phyloP scores from a whole-genome alignment of 495 filamentous ascomycete species.

The Aspergillus campestris region DNA sequence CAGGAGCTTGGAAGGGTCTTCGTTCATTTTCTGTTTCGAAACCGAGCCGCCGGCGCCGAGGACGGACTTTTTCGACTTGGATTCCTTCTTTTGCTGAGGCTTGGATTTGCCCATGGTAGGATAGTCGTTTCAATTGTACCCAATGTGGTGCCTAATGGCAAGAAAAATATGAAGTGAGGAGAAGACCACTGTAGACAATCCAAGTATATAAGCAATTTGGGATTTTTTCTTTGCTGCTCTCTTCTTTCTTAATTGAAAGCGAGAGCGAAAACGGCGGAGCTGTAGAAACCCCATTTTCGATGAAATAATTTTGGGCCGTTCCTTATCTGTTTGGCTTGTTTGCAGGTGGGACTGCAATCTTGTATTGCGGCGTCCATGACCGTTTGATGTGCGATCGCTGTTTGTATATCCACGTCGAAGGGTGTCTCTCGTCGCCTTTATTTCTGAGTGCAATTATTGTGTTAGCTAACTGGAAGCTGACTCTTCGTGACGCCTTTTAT shows the following conservation, averaged over 20 bases:
- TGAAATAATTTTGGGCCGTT: conserved; percentile 23
- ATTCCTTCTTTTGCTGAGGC: conserved; percentile 39
- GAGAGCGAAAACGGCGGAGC: not conserved
- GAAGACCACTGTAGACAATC: not conserved
- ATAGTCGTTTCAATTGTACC: conserved; percentile 1
- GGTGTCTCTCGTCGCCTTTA: not conserved
- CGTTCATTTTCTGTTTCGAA: conserved; percentile 40
- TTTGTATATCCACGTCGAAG: not conserved
- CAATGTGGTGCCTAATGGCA: not conserved
- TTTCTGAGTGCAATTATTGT: not conserved
- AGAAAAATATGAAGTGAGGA: not conserved
- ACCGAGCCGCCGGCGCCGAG: conserved; percentile 36
- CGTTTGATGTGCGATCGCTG: not conserved
- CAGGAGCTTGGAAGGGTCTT: conserved; percentile 49
- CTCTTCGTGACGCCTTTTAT: not conserved
- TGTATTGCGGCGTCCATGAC: conserved; percentile 6
- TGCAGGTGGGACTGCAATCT: conserved; percentile 38
- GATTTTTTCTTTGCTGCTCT: not conserved
- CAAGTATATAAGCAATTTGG: not conserved
- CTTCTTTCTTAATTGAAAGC: too few species aligned
- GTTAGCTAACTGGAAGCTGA: not conserved
- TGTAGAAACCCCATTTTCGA: conserved; percentile 11
- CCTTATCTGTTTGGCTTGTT: conserved; percentile 40
- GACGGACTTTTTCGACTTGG: conserved; percentile 40
- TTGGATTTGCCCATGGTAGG: conserved; percentile 39